Evolutionary conservation across 202 grass and related monocot species (phyloP), one percentile per base, ranked within the genome.

Genomic region (Digitaria exilis): DNA sequence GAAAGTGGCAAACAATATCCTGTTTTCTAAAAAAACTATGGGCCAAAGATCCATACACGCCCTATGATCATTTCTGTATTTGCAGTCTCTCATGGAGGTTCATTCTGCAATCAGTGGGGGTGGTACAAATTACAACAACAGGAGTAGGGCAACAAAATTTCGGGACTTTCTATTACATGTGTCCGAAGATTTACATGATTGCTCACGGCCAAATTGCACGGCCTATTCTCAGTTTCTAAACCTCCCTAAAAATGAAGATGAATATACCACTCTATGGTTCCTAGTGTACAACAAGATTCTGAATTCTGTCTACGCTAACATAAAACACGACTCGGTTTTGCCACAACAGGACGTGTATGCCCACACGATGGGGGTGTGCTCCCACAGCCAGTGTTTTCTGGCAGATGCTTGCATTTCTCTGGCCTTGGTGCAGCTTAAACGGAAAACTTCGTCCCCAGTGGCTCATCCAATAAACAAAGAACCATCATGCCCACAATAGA

Each of bases 401-500:
- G 48, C 66, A 67, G n/a, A 57, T 67, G 49, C 37, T 50, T 43
- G 43, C 69, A 67, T 32, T 55, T 76, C 56, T 14, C 49, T 9
- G 18, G 28, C 41, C 15, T 66, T 31, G 28, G 17, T 15, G 46
- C 30, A 58, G 62, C 37, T 31, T n/a, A n/a, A n/a, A n/a, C 34
- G 67, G 57, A 86, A 72, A 72, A 82, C 44, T 57, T 80, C 6
- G 65, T 73, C 25, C 30, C 49, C 56, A 26, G 65, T 17, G 54
- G 18, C 6, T 72, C 29, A 28, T 39, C 26, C 7, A 15, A 26
- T 19, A 4, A 35, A 18, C n/a, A 46, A 37, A 62, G 9, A 17
- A 64, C 14, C 17, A n/a, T 94, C 91, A 98, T 37, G 96, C 96
- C 96, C 96, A 98, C 65, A 98, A 69, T 44, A 96, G 86, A 60